Percentiles rank a stretch among this genome's conserved stretches.
These are phyloP conservation scores for Aspergillus sp. DNA, from an alignment of 2,329 filamentous ascomycete species.

Conservation along the genomic window DNA sequence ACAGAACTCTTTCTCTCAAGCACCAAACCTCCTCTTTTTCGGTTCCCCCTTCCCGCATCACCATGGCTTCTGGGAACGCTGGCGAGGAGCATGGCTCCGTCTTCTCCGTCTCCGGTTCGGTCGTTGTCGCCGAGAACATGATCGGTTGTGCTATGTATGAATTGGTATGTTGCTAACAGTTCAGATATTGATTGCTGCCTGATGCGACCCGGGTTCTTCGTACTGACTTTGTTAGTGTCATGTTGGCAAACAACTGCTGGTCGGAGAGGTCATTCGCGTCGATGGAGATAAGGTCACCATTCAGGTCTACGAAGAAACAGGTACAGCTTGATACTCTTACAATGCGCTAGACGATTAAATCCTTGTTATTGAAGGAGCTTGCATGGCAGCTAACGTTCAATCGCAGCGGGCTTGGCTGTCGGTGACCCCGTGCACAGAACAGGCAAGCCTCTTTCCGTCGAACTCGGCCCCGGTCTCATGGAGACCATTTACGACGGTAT, in stretches of 20 bases:
- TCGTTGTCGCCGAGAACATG: constrained; percentile 97
- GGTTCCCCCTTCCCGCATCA: constrained; percentile 19
- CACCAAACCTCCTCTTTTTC: constrained; percentile 14
- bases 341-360: background rate
- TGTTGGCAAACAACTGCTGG: constrained; percentile 84
- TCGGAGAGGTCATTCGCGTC: constrained; percentile 97
- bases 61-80: constrained; percentile 39
- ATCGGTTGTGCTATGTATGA: constrained; percentile 99
- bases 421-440: constrained; percentile 87
- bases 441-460: constrained; percentile 92
- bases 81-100: constrained; percentile 56
- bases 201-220: background rate
- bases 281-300: constrained; percentile 92
- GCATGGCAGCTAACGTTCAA: background rate
- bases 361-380: background rate
- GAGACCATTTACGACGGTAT: constrained; percentile 99
- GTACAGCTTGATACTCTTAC: constrained; percentile 38
- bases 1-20: constrained; percentile 2
- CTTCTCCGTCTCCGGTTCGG: constrained; percentile 72
- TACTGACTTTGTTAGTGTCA: constrained; percentile 53
- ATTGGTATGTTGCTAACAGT: constrained; percentile 53
- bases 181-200: background rate
- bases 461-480: constrained; percentile 92
- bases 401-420: constrained; percentile 74
- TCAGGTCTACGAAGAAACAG: constrained; percentile 98